A percentile compares a stretch with the other conserved stretches of the same genome.
These are phyloP conservation scores for Rhodotorula paludigena DNA, from an alignment of 768 basidiomycete genomes.

Conservation along the genomic window DNA sequence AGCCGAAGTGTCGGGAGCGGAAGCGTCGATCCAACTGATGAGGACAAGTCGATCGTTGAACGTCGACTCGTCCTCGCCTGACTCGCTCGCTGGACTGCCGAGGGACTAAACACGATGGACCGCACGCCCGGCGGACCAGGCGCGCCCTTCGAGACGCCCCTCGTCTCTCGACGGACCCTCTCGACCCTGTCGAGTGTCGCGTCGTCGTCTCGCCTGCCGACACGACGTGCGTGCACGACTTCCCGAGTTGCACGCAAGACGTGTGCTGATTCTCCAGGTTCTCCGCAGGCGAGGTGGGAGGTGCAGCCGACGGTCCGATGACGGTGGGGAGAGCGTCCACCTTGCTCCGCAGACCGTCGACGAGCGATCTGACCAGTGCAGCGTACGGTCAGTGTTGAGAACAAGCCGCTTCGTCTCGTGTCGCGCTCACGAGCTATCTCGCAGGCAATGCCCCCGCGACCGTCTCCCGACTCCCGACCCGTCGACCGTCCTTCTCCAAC, in stretches of 20 bases:
- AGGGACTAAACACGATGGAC: neutral
- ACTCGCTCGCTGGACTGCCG: too few species aligned
- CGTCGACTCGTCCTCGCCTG: too few species aligned
- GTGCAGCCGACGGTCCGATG: constrained; percentile 1
- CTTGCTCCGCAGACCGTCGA: constrained; percentile 1
- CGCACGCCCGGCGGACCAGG: neutral
- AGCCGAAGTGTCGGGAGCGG: too few species aligned
- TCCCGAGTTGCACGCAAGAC: rapidly evolving
- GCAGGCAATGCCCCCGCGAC: neutral
- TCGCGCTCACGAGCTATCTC: too few species aligned
- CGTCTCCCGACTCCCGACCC: constrained; percentile 13
- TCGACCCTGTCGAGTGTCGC: constrained; percentile 11
- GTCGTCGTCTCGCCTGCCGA: constrained; percentile 31
- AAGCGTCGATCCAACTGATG: too few species aligned
- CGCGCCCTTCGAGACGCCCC: constrained; percentile 17
- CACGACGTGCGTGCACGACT: constrained; percentile 4
- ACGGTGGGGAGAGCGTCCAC: constrained; percentile 26
- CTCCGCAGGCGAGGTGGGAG: neutral
- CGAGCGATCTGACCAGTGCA: neutral
- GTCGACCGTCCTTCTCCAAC: constrained; percentile 22
- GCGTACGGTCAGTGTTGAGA: neutral
- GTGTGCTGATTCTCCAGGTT: neutral
- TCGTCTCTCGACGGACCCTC: constrained; percentile 24
- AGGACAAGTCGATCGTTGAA: too few species aligned
- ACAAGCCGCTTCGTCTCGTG: too few species aligned